These are phyloP conservation scores for Laetiporus sulphureus DNA, from an alignment of 1,284 basidiomycete genomes.

Conservation along the genomic window DNA sequence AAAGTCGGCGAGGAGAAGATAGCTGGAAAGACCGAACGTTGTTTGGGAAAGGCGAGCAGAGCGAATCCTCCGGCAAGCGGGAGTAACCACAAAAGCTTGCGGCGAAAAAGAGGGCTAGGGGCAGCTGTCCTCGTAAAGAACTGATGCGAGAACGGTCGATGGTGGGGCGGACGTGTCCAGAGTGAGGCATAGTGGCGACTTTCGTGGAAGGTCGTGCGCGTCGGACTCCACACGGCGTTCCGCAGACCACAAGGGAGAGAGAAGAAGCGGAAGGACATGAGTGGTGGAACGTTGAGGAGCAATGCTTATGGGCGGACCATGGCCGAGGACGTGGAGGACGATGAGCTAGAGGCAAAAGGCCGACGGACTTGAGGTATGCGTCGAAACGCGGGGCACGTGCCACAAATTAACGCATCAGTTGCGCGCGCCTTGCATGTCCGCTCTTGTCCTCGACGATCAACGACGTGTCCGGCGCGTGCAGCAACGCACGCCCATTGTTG, in stretches of 20 bases:
- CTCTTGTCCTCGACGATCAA: no score
- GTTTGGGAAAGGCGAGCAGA: constrained; percentile 39
- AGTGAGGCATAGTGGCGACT: constrained; percentile 11
- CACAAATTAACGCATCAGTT: no score
- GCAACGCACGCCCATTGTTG: no score
- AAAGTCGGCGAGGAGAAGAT: constrained; percentile 54
- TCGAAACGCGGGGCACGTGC: no score
- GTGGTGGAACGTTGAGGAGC: constrained; percentile 13
- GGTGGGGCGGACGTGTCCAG: constrained; percentile 14
- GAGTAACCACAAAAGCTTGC: constrained; percentile 44
- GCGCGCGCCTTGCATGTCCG: no score
- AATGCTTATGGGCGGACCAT: constrained; percentile 7
- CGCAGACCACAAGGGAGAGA: constrained; percentile 19
- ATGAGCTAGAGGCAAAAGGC: constrained; percentile 11
- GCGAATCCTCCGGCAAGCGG: constrained; percentile 50
- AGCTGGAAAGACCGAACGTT: constrained; percentile 34
- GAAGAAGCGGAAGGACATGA: constrained; percentile 21
- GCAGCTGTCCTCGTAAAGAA: constrained; percentile 21
- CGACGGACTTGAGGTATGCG: no score
- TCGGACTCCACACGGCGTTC: constrained; percentile 18
- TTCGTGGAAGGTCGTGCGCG: constrained; percentile 3
- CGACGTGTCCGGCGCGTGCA: no score
- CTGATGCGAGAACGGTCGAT: constrained; percentile 16
- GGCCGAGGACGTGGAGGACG: constrained; percentile 9
- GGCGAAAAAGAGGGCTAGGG: constrained; percentile 11